phyloP scores from a whole-genome alignment of 2,329 filamentous ascomycete species.

The Fusarium paranaense region DNA sequence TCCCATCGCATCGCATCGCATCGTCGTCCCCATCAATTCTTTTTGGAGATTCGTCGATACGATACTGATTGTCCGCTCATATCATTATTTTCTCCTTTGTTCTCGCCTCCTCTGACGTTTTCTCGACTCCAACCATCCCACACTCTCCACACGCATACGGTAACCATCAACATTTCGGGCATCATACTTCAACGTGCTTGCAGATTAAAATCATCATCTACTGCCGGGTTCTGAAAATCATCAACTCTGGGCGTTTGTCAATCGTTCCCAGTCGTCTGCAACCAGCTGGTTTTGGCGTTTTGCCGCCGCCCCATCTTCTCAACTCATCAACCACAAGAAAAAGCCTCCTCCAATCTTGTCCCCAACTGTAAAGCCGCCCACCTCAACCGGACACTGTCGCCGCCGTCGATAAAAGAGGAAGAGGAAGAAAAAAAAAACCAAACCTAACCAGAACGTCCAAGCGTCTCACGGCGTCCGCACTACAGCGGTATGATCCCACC shows the following conservation, averaged over 20 bases:
- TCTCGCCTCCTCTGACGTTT: conserved; percentile 22
- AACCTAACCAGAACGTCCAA: conserved; percentile 10
- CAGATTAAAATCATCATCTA: conserved; percentile 7
- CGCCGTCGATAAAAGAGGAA: neutral
- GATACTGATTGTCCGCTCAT: conserved; percentile 24
- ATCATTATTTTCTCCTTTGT: conserved; percentile 23
- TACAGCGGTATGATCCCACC: conserved; percentile 34
- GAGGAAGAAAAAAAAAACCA: neutral
- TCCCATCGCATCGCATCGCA: neutral
- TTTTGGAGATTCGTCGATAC: neutral
- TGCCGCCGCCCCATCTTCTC: conserved; percentile 26
- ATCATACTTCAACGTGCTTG: conserved; percentile 27
- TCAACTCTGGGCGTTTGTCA: conserved; percentile 24
- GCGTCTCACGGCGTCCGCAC: conserved; percentile 3
- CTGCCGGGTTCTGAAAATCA: conserved; percentile 14
- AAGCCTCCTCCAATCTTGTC: conserved; percentile 18
- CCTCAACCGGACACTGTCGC: conserved; percentile 1
- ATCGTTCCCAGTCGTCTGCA: conserved; percentile 13
- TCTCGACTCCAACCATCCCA: conserved; percentile 19
- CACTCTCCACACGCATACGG: conserved; percentile 27
- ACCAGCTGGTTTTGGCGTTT: conserved; percentile 27
- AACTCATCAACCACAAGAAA: conserved; percentile 25
- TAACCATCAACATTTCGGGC: conserved; percentile 35
- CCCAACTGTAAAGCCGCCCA: conserved; percentile 8
- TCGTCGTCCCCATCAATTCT: neutral